Base-by-base conservation (phyloP, 768 basidiomycete genomes). In the Strobilomyces confusus region DNA sequence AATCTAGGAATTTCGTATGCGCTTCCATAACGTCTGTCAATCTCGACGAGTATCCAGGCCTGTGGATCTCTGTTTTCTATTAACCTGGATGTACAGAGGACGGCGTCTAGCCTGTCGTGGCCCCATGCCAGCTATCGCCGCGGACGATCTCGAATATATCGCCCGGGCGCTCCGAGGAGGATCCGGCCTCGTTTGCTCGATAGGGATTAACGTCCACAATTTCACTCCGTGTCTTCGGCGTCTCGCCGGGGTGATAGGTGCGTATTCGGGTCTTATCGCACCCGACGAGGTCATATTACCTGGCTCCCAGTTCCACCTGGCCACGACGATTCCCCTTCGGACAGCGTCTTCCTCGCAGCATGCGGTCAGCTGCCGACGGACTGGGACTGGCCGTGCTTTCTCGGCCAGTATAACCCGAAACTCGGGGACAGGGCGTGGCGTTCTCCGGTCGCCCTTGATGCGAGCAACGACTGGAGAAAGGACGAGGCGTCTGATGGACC, bases 141-240 rank as follows among this genome's bases (percentile, higher is more conserved):
- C 63, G 63, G 64, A 44, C 46, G 58, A 63, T 63, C 61, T 63
- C 30, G 19, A 17, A 44, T 17, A 23, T 19, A 47, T 41, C 32
- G 14, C 30, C 55, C 23, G 48, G 42, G 44, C 37, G 25, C 54
- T 61, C 66, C 65, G 65, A 67, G 65, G 65, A 65, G 62, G 51
- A 58, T 38, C 37, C 44, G 42, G 33, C 30, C 41, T 52, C 48
- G 49, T 42, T 26, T 34, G 23, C 37, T 47, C 38, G 26, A 36
- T 42, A 55, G 51, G 53, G 63, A 64, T 64, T 64, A 66, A 66
- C 61, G 48, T 64, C 58, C 34, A 58, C 52, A 5, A 47, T 48
- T 56, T 40, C n/a, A 38, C 9, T 38, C 40, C 42, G 55, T 15
- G 48, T 32, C 53, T 55, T 54, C 51, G 49, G 41, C 37, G 37